Evolutionary conservation across 129 eudicot genomes (phyloP).

Genomic region (Silybum marianum): DNA sequence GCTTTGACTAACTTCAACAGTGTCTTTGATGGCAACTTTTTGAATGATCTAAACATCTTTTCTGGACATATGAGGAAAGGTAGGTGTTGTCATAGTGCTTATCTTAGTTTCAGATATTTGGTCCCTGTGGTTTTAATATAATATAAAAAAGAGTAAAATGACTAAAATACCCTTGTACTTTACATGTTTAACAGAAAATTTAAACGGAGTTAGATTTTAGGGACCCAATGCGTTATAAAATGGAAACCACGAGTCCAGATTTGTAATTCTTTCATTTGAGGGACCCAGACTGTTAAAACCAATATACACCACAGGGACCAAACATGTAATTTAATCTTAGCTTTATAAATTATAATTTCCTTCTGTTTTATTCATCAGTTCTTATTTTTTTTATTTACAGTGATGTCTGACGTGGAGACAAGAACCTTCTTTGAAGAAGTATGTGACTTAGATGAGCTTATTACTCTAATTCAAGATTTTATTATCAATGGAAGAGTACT

Average conservation of each 20-base stretch:
- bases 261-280: no score
- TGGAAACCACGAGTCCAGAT: no score
- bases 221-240: no score
- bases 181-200: no score
- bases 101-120: slow-evolving; percentile 1
- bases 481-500: slow-evolving; percentile 44
- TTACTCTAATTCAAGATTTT: slow-evolving; percentile 62
- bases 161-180: no score
- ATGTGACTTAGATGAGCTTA: slow-evolving; percentile 50
- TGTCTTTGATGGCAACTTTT: slow-evolving; percentile 18
- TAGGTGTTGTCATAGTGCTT: slow-evolving; percentile 25
- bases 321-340: no score
- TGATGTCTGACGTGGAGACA: slow-evolving; percentile 45
- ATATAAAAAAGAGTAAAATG: no score
- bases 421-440: slow-evolving; percentile 44
- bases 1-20: slow-evolving; percentile 29
- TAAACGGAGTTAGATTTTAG: no score
- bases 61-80: slow-evolving; percentile 53
- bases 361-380: not conserved
- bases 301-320: no score
- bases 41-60: slow-evolving; percentile 38
- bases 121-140: no score
- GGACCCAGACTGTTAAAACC: no score
- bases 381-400: slow-evolving; percentile 46
- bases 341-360: not conserved